phyloP scores from a whole-genome alignment of 306 rosid species.

The Malus domestica region DNA sequence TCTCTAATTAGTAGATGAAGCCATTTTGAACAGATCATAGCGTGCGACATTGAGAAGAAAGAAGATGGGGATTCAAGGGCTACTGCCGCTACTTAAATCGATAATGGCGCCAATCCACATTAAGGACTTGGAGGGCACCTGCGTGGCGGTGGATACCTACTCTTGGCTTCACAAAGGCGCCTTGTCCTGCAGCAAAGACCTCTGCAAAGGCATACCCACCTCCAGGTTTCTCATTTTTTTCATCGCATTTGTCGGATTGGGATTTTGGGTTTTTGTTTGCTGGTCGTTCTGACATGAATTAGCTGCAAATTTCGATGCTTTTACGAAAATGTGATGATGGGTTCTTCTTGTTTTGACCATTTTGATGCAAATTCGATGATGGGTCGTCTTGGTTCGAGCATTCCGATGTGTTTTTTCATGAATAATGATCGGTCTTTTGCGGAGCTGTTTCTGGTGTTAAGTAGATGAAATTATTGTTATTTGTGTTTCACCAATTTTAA shows the following conservation, averaged over 20 bases:
- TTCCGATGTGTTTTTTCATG: neutral
- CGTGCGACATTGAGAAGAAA: neutral
- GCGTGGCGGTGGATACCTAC: conserved; percentile 76
- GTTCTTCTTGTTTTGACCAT: neutral
- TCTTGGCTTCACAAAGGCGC: conserved; percentile 99
- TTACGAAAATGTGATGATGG: neutral
- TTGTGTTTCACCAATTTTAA: neutral
- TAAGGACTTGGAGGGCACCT: conserved; percentile 61
- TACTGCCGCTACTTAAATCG: conserved; percentile 76
- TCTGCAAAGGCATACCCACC: conserved; percentile 75
- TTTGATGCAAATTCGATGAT: neutral
- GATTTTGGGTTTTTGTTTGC: conserved; percentile 4
- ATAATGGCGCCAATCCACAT: conserved; percentile 77
- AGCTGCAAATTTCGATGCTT: neutral
- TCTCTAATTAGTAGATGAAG: neutral
- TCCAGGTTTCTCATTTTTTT: conserved; percentile 39
- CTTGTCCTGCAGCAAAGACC: conserved; percentile 77
- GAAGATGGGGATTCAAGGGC: conserved; percentile 83
- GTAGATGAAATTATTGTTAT: neutral
- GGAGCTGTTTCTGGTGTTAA: neutral
- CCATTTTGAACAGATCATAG: neutral
- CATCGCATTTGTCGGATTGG: neutral
- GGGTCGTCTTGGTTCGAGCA: neutral
- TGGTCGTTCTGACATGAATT: neutral
- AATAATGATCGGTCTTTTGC: neutral